Evolutionary conservation across 2,329 filamentous ascomycete species (phyloP).

Genomic region (Hypoxylon sp.): DNA sequence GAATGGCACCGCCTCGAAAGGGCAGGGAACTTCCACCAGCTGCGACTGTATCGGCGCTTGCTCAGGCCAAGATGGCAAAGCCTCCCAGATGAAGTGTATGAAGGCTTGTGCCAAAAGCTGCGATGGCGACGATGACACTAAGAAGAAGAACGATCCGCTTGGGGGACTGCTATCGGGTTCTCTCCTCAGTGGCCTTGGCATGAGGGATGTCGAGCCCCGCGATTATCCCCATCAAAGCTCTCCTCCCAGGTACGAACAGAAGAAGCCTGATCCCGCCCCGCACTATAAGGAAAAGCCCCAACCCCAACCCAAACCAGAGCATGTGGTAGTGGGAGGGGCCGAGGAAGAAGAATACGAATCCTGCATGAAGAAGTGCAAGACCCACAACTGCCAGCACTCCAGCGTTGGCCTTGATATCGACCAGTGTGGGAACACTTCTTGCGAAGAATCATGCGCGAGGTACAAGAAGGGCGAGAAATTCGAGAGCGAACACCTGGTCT

Average conservation of each 20-base stretch:
- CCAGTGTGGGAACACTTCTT: constrained; percentile 32
- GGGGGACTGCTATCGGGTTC: constrained; percentile 1
- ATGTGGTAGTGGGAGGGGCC: background rate
- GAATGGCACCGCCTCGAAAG: background rate
- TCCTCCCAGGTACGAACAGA: background rate
- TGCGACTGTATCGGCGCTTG: constrained; percentile 43
- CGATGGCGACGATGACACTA: constrained; percentile 34
- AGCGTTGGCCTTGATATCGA: constrained; percentile 21
- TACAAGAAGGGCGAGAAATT: constrained; percentile 1
- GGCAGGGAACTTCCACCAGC: background rate
- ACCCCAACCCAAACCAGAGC: background rate
- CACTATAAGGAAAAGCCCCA: constrained; percentile 2
- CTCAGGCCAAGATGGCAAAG: constrained; percentile 23
- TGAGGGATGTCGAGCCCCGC: background rate
- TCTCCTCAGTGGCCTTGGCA: background rate
- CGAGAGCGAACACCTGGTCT: background rate
- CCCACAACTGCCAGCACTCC: constrained; percentile 34
- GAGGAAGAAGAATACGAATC: constrained; percentile 15
- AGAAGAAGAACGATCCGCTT: constrained; percentile 3
- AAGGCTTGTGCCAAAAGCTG: constrained; percentile 20
- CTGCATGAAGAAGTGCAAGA: constrained; percentile 30
- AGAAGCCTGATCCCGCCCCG: background rate
- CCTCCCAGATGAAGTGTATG: constrained; percentile 34
- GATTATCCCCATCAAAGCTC: background rate
- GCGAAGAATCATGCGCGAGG: constrained; percentile 28